Evolutionary conservation across 495 filamentous ascomycete species (phyloP).

Genomic region (Neurospora sp.): DNA sequence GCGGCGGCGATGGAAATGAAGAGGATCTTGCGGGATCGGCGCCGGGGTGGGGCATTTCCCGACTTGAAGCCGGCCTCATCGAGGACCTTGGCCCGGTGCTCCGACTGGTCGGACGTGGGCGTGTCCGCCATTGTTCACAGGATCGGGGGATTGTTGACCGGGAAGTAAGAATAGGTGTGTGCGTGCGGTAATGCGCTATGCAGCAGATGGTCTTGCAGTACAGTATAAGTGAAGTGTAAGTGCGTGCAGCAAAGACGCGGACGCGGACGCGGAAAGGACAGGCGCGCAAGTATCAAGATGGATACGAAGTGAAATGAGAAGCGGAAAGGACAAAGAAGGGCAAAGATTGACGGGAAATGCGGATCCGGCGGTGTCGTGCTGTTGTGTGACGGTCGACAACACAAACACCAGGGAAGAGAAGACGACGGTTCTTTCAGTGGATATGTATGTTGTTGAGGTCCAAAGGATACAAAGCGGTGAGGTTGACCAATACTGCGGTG

Average conservation of each 20-base stretch:
- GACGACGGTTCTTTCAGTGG: background rate
- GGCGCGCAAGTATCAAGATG: background rate
- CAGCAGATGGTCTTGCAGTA: background rate
- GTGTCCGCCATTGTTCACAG: background rate
- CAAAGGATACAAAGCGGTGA: background rate
- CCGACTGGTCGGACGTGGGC: background rate
- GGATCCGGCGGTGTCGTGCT: background rate
- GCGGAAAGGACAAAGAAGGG: background rate
- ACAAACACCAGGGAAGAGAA: background rate
- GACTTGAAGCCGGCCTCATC: background rate
- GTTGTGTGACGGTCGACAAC: background rate
- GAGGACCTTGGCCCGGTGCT: background rate
- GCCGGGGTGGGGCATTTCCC: background rate
- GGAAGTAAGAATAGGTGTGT: background rate
- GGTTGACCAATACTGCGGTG: background rate
- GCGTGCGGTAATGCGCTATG: background rate
- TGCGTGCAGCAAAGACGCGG: background rate
- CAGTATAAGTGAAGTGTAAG: background rate
- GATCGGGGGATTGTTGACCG: background rate
- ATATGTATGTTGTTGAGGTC: background rate
- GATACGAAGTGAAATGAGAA: background rate
- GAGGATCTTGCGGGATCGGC: conserved; percentile 7
- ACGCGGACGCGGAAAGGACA: background rate
- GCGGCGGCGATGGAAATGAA: conserved; percentile 4
- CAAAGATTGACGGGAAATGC: background rate